Base-by-base conservation (phyloP, 2,329 filamentous ascomycete species). In the Cladosporium halotolerans region DNA sequence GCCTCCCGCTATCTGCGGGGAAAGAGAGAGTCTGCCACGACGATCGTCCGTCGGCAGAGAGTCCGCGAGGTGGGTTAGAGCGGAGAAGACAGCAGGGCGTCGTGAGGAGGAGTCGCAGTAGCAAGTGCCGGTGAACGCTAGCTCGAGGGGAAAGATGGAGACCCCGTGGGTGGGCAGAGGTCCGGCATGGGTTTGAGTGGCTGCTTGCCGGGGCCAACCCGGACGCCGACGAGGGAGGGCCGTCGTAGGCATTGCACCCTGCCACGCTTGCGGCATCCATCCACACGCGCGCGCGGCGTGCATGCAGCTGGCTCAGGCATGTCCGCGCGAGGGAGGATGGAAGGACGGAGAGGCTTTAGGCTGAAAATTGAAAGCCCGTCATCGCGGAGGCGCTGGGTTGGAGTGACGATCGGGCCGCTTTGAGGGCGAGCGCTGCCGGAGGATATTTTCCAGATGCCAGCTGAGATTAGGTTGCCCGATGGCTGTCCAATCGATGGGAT, bases 301-400 rank as follows among this genome's bases (percentile, higher is more conserved):
- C 46, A 49, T 49, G 46, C 46, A 49, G 36, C 36, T 49, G 46
- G 28, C 9, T 34, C 46, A 47, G 46, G 19, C 38, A 42, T 49
- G 28, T 41, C 46, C 46, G 46, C 40, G 23, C 11, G 38, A 18
- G 46, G 41, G 9, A 48, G 7, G 23, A 28, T 28, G 45, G 32
- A 18, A 3, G 13, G 14, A 34, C n/a, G 32, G 11, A 10, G 18
- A 9, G 13, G 4, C 40, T 23, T 43, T 23, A 44, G 32, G 47
- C 39, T 43, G 40, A 44, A 44, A 8, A 14, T 3, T 28, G 23
- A 19, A 51, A 32, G 39, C 23, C 47, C 47, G 34, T 23, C 9
- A 43, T 43, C 23, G 28, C 16, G 48, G 48, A 51, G 48, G 19
- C 23, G 40, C 40, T 39, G 28, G 38, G 10, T 36, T 42, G 45